These are phyloP conservation scores for Austroboletus rostrupii DNA, from an alignment of 1,284 basidiomycete genomes.

Conservation along the genomic window DNA sequence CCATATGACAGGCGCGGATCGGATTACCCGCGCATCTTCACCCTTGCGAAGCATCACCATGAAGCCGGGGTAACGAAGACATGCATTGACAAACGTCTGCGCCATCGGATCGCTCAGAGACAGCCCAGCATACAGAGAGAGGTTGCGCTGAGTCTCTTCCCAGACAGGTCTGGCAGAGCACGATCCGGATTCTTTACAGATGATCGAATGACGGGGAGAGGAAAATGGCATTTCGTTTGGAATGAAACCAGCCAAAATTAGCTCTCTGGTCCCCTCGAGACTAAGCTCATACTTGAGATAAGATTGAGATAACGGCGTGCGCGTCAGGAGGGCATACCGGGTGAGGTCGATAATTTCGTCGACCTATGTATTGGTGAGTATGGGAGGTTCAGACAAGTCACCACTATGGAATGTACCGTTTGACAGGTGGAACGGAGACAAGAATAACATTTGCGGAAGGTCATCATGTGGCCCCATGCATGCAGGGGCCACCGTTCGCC, in stretches of 20 bases:
- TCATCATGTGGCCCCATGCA: slow-evolving; percentile 33
- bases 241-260: slow-evolving; percentile 32
- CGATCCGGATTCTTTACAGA: slow-evolving; percentile 20
- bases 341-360: slow-evolving; percentile 30
- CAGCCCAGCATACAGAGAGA: slow-evolving; percentile 22
- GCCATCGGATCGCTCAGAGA: slow-evolving; percentile 27
- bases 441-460: slow-evolving; percentile 27
- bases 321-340: slow-evolving; percentile 23
- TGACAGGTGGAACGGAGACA: slow-evolving; percentile 30
- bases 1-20: slow-evolving; percentile 25
- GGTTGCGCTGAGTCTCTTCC: slow-evolving; percentile 27
- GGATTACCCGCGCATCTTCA: slow-evolving; percentile 23
- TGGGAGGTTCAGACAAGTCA: not conserved
- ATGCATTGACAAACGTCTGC: slow-evolving; percentile 27
- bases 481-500: slow-evolving; percentile 29
- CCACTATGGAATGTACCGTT: slow-evolving; percentile 19
- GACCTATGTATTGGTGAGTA: slow-evolving; percentile 18
- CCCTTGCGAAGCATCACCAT: slow-evolving; percentile 32
- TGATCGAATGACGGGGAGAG: slow-evolving; percentile 21
- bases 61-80: slow-evolving; percentile 28
- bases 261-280: slow-evolving; percentile 20
- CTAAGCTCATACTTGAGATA: slow-evolving; percentile 20
- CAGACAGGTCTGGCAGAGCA: slow-evolving; percentile 17
- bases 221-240: slow-evolving; percentile 20
- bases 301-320: slow-evolving; percentile 17